A percentile compares a stretch with the other conserved stretches of the same genome.
Evolutionary conservation across 2,329 filamentous ascomycete genomes (phyloP).

Genomic region (Cordyceps farinosa): DNA sequence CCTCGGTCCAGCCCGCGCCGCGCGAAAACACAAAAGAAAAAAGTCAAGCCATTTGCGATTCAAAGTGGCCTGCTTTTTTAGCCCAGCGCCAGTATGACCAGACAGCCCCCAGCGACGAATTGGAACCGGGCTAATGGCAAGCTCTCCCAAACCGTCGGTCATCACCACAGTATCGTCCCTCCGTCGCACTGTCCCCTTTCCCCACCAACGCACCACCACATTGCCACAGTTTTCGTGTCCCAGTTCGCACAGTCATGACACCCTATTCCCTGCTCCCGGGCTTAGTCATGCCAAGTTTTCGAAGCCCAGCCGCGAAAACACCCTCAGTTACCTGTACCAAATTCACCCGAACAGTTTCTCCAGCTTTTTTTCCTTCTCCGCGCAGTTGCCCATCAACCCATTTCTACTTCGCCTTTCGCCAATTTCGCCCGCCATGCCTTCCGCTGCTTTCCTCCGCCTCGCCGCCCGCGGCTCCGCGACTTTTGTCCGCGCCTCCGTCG

Average conservation of each 20-base stretch:
- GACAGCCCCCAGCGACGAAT: conserved; percentile 22
- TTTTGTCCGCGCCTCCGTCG: conserved; percentile 58
- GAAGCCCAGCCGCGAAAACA: conserved; percentile 28
- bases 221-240: neutral
- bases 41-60: neutral
- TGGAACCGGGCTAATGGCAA: conserved; percentile 25
- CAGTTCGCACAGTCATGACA: conserved; percentile 31
- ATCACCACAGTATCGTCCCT: conserved; percentile 18
- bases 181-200: conserved; percentile 21
- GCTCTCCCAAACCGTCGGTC: conserved; percentile 14
- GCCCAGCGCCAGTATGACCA: neutral
- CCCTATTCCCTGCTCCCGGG: conserved; percentile 20
- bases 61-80: conserved; percentile 14
- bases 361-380: neutral
- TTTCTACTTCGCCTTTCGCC: too few species aligned
- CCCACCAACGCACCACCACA: neutral
- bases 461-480: conserved; percentile 64
- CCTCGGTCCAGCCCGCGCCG: conserved; percentile 9
- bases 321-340: conserved; percentile 27
- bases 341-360: conserved; percentile 13
- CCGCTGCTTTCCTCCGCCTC: conserved; percentile 65
- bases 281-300: conserved; percentile 31
- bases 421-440: conserved; percentile 50
- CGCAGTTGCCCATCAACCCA: too few species aligned
- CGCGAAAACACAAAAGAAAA: neutral